These are phyloP conservation scores for Pythium monospermum DNA, from an alignment of 352 stramenopile genomes.

Conservation along the genomic window DNA sequence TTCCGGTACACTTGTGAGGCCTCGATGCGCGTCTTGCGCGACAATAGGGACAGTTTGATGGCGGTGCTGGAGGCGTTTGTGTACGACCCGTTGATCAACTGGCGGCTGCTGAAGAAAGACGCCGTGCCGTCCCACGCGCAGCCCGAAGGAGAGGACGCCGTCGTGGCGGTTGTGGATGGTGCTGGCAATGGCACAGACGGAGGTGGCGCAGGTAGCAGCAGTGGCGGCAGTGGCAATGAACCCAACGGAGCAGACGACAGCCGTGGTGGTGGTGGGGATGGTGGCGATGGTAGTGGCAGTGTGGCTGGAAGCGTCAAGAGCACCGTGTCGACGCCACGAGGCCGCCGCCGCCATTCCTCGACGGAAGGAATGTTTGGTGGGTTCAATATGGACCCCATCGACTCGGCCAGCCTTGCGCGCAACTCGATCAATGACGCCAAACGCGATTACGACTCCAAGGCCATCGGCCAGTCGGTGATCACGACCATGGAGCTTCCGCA, in stretches of 20 bases:
- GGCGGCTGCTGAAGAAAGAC: conserved; percentile 92
- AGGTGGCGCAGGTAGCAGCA: not conserved
- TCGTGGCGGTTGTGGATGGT: conserved; percentile 12
- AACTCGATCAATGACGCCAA: conserved; percentile 64
- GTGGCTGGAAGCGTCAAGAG: conserved; percentile 74
- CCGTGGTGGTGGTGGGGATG: conserved; percentile 27
- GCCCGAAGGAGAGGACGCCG: conserved; percentile 48
- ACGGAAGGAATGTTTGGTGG: conserved; percentile 54
- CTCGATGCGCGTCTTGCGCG: conserved; percentile 97
- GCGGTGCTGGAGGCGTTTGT: conserved; percentile 99
- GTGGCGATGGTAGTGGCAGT: too few relatives aligned
- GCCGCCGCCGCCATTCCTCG: conserved; percentile 55
- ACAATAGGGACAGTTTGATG: conserved; percentile 98
- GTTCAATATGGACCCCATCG: conserved; percentile 58
- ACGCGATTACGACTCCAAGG: conserved; percentile 49
- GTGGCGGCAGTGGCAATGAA: not conserved
- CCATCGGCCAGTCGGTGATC: conserved; percentile 50
- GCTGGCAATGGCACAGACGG: conserved; percentile 4
- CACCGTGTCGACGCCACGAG: conserved; percentile 44
- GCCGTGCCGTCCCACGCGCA: conserved; percentile 70
- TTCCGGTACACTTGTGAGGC: conserved; percentile 98
- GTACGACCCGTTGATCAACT: conserved; percentile 99
- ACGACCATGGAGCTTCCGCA: conserved; percentile 65
- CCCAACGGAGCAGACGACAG: too few relatives aligned
- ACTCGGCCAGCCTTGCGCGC: conserved; percentile 41